Base-by-base conservation (phyloP, 768 basidiomycete genomes). In the Boletus patriciae region DNA sequence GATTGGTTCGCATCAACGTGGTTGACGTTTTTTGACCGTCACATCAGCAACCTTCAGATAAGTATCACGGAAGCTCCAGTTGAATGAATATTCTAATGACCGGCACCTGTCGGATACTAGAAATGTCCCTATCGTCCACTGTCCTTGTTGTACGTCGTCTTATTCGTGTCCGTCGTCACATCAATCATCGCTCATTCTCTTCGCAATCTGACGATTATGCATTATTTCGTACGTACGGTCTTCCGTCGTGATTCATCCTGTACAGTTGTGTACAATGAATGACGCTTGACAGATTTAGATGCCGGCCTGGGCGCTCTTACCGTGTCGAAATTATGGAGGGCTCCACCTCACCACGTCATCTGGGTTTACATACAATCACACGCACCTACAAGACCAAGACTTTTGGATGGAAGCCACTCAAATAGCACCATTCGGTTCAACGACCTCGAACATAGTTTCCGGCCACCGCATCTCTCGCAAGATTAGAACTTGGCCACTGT, bases 261-360 rank as follows among this genome's bases (percentile, higher is more conserved):
- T 54, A 50, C n/a, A n/a, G 38, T 44, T 16, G 10, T 58, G 56
- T 53, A 54, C 15, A 25, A 55, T 58, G 47, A 34, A 47, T 29
- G 6, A 38, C 31, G 42, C 31, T 37, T 55, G 34, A 31, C n/a
- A 47, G 44, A 21, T 25, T n/a, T n/a, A n/a, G n/a, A n/a, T n/a
- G n/a, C 3, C 31, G 31, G 31, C 31, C 31, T 23, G 42, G 5
- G 25, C 33, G 27, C 29, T 3, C 25, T 34, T 34, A 36, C 33
- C 46, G 21, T 23, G 6, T 50, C 11, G 19, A 48, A n/a, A 36
- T 43, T 46, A 21, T 29, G 25, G 16, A 23, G 23, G 34, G 8
- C 27, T 29, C 31, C 31, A 31, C 31, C 31, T 31, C 31, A 31
- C 23, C 18, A 34, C 31, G 11, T 36, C 29, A 38, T 27, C 12